These are phyloP conservation scores for Erodium moschatum DNA, from an alignment of 441 rosid genomes.

Conservation along the genomic window DNA sequence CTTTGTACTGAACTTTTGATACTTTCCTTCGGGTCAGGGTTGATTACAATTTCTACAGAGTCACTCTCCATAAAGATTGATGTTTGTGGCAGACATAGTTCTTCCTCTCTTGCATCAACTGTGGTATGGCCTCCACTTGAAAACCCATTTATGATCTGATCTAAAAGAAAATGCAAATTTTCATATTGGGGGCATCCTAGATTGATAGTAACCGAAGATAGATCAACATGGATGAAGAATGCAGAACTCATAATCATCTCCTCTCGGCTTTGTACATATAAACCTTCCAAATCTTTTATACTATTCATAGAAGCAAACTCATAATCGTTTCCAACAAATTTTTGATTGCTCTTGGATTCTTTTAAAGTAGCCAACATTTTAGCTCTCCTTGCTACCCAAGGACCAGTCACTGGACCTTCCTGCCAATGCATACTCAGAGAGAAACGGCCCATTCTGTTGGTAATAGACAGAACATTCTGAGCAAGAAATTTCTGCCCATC, in stretches of 20 bases:
- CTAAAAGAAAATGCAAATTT: constrained; percentile 37
- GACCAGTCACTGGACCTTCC: constrained; percentile 55
- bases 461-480: constrained; percentile 44
- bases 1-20: constrained; percentile 52
- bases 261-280: constrained; percentile 42
- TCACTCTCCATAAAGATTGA: constrained; percentile 70
- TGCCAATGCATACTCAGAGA: constrained; percentile 76
- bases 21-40: constrained; percentile 46
- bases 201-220: constrained; percentile 40
- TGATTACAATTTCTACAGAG: constrained; percentile 57
- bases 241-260: constrained; percentile 65
- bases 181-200: constrained; percentile 46
- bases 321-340: constrained; percentile 42
- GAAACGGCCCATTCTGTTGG: constrained; percentile 34
- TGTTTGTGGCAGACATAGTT: constrained; percentile 39
- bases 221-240: constrained; percentile 46
- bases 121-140: constrained; percentile 28
- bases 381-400: constrained; percentile 68
- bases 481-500: constrained; percentile 38
- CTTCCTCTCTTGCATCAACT: constrained; percentile 23
- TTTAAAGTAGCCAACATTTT: constrained; percentile 60
- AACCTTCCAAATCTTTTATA: constrained; percentile 48
- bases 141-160: constrained; percentile 43
- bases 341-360: constrained; percentile 42
- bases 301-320: constrained; percentile 67